phyloP scores from a whole-genome alignment of 2,329 filamentous ascomycete species.

The Alternaria alternata region DNA sequence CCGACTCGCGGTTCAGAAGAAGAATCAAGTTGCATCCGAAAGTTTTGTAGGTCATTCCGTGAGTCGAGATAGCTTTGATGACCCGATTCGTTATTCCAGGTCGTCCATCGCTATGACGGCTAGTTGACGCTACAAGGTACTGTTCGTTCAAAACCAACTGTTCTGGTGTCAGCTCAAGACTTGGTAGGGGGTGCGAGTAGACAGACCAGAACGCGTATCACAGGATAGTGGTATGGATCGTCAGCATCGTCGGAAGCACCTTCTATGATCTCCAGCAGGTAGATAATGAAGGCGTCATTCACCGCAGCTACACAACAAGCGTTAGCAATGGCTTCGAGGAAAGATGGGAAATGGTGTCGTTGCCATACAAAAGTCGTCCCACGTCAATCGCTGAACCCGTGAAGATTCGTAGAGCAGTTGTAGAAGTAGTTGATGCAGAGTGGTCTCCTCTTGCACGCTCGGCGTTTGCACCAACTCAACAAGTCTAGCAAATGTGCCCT shows the following conservation, averaged over 20 bases:
- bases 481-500: conserved; percentile 83
- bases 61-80: conserved; percentile 84
- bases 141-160: conserved; percentile 97
- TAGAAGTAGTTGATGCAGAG: conserved; percentile 80
- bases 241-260: conserved; percentile 83
- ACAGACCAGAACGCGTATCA: conserved; percentile 88
- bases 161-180: conserved; percentile 5
- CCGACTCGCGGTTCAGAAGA: conserved; percentile 89
- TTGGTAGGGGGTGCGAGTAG: neutral
- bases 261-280: conserved; percentile 88
- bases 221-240: conserved; percentile 94
- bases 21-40: conserved; percentile 98
- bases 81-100: conserved; percentile 85
- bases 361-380: conserved; percentile 76
- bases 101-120: conserved; percentile 47
- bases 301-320: conserved; percentile 58
- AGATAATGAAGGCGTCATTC: conserved; percentile 80
- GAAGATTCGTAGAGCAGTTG: conserved; percentile 97
- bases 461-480: conserved; percentile 79
- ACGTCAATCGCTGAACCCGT: conserved; percentile 81
- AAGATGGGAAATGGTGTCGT: neutral
- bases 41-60: conserved; percentile 84
- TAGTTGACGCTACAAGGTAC: conserved; percentile 80
- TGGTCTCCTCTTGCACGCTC: conserved; percentile 68
- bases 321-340: neutral